Base-by-base conservation (phyloP, 148 eudicot genomes). In the Polygonum maritimum region DNA sequence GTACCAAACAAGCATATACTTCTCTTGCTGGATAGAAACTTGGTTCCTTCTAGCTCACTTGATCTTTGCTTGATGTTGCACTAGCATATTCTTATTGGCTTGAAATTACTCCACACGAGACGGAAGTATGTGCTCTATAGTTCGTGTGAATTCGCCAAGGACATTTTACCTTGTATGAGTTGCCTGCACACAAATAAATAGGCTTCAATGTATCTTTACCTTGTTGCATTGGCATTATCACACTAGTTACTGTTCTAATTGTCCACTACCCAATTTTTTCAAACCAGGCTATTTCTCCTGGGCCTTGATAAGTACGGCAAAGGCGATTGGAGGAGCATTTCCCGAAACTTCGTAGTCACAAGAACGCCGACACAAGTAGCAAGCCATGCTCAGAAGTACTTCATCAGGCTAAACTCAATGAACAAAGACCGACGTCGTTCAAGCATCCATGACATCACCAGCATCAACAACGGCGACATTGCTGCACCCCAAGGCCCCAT, bases 371-470 rank as follows among this genome's bases (percentile, higher is more conserved):
- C 75, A 1, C 75, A 72, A 48, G 75, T 72, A 45, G 75, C 75
- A 5, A 72, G 75, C 36, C 75, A 72, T n/a, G 75, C 75, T 13
- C 75, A 72, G 2, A 72, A 72, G n/a, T 72, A 72, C 54, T 72
- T 72, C 75, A 72, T 72, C 35, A 10, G 75, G 36, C 35, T 72
- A n/a, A 72, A 72, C 75, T 72, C 75, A 3, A 72, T 72, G 75
- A 72, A 72, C 75, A 72, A 72, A 72, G 75, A 72, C 51, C 45
- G 75, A 21, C 45, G 75, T 9, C 49, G 75, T 40, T 72, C 75
- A 21, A 72, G 75, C 75, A 72, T 72, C 75, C 75, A 72, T 16
- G 75, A 72, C 75, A 72, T 72, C 52, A 72, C 75, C 15, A 72
- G 75, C 75, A 48, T 72, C 75, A 67, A 72, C 39, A 70, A 72